Conservation (phyloP, 2,329 filamentous ascomycete species). For the Ophiostoma ips region DNA sequence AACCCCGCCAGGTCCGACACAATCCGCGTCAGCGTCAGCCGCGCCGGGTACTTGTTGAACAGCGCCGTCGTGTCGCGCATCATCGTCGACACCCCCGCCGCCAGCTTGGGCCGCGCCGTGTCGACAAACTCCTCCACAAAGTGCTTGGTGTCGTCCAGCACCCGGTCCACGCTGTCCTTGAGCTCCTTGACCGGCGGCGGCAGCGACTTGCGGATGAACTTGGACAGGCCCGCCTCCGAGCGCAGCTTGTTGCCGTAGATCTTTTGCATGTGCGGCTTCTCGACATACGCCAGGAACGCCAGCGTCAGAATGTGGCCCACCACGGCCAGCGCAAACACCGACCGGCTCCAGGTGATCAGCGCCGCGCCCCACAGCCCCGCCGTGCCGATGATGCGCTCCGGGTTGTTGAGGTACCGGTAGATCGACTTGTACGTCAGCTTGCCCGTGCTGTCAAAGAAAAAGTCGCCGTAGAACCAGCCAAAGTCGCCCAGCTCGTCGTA, state of each 20-base stretch:
- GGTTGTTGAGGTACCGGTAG: slow-evolving; percentile 96
- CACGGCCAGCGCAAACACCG: slow-evolving; percentile 76
- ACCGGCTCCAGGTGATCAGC: slow-evolving; percentile 78
- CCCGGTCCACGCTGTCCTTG: slow-evolving; percentile 75
- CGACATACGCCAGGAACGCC: slow-evolving; percentile 81
- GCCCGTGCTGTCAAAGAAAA: slow-evolving; percentile 82
- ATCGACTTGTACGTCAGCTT: slow-evolving; percentile 95
- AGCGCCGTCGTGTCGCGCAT: slow-evolving; percentile 76
- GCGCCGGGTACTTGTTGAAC: slow-evolving; percentile 79
- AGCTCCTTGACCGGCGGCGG: slow-evolving; percentile 71
- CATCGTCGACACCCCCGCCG: slow-evolving; percentile 72
- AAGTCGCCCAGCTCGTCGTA: slow-evolving; percentile 95
- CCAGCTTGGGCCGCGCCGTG: slow-evolving; percentile 68
- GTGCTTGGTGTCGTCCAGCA: slow-evolving; percentile 73
- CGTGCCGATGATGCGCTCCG: slow-evolving; percentile 82
- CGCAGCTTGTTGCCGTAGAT: slow-evolving; percentile 78
- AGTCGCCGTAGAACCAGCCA: slow-evolving; percentile 98
- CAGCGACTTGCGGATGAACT: slow-evolving; percentile 75
- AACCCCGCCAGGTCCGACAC: slow-evolving; percentile 68
- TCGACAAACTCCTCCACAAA: slow-evolving; percentile 88
- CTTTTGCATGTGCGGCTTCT: slow-evolving; percentile 97
- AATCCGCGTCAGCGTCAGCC: slow-evolving; percentile 68
- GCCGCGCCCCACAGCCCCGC: slow-evolving; percentile 94
- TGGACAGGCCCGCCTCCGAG: slow-evolving; percentile 78
- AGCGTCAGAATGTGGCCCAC: slow-evolving; percentile 75